These are phyloP conservation scores for Pythium aphanidermatum DNA, from an alignment of 352 stramenopile genomes.

Conservation along the genomic window DNA sequence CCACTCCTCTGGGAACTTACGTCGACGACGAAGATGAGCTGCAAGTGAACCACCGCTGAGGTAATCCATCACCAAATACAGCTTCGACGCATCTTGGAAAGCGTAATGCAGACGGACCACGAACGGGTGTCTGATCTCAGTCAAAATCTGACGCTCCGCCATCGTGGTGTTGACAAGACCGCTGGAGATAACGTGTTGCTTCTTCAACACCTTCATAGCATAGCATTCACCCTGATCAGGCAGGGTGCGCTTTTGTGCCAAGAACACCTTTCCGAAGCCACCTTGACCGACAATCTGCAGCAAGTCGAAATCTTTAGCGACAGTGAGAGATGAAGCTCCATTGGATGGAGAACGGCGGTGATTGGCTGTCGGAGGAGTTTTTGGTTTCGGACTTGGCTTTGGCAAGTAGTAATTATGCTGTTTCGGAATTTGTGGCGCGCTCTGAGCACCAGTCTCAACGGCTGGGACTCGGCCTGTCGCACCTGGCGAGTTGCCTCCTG, in stretches of 20 bases:
- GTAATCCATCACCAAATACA: slow-evolving; percentile 94
- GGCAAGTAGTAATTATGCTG: slow-evolving; percentile 81
- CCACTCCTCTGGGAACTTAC: slow-evolving; percentile 88
- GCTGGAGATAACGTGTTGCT: slow-evolving; percentile 88
- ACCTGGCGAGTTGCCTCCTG: slow-evolving; percentile 18
- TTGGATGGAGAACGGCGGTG: slow-evolving; percentile 10
- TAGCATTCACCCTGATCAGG: slow-evolving; percentile 93
- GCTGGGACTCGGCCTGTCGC: no score
- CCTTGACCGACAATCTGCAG: slow-evolving; percentile 97
- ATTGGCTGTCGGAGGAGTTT: slow-evolving; percentile 9
- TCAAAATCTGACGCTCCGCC: slow-evolving; percentile 90
- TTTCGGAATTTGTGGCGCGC: slow-evolving; percentile 29
- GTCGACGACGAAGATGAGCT: slow-evolving; percentile 82
- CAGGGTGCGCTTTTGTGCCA: slow-evolving; percentile 91
- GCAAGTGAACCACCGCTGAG: slow-evolving; percentile 87
- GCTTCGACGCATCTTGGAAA: slow-evolving; percentile 91
- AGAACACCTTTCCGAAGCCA: slow-evolving; percentile 97
- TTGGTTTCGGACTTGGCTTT: slow-evolving; percentile 51
- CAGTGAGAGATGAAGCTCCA: slow-evolving; percentile 42
- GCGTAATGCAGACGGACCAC: slow-evolving; percentile 93
- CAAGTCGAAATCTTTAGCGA: slow-evolving; percentile 93
- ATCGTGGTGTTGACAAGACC: slow-evolving; percentile 92
- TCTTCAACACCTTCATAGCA: slow-evolving; percentile 98
- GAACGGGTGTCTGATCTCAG: slow-evolving; percentile 90
- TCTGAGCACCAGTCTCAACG: background rate